Evolutionary conservation across 2,329 filamentous ascomycete species (phyloP), one percentile per base, ranked within the genome.

Genomic region (Gnomoniopsis smithogilvyi): DNA sequence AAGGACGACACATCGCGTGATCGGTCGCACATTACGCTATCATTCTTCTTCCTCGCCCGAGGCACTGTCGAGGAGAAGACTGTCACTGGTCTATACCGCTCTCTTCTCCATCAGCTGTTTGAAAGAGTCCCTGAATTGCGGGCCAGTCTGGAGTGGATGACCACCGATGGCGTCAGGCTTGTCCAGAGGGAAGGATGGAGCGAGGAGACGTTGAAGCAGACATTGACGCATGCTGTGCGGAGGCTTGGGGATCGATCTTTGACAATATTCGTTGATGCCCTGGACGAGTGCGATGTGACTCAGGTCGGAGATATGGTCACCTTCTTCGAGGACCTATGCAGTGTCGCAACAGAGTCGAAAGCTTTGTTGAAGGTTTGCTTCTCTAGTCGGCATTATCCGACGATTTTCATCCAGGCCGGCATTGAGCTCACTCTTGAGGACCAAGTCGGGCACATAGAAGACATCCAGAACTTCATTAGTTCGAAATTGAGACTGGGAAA

Each of bases 31-130:
- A 59, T 64, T 8, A 56, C 66, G 6, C 60, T 70, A 6, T 69
- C 67, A 0, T 82, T 80, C 64, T 82, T 80, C 69, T 82, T 82
- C 70, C 77, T 80, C 56, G 77, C 78, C 0, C 67, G 77, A 49
- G 78, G 78, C 0, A 65, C 67, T 0, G 55, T 68, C 10, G 66
- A 78, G 19, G 78, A 83, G 59, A 80, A 73, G 61, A 72, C 76
- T 0, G 72, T 70, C 0, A 24, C 63, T 1, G 80, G 81, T 3
- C 71, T 83, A 60, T 81, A 81, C 62, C 74, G 78, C 12, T 77
- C 78, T 2, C 64, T 83, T 12, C 62, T 83, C 2, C 64, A 68
- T 12, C 78, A 83, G 60, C 64, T 83, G 1, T 65, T 83, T 1
- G 54, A 70, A 1, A 65, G 65, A 22, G 41, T 64, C 2, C 66